Evolutionary conservation across 139 green algal species (phyloP).

Genomic region (Tetraselmis striata): DNA sequence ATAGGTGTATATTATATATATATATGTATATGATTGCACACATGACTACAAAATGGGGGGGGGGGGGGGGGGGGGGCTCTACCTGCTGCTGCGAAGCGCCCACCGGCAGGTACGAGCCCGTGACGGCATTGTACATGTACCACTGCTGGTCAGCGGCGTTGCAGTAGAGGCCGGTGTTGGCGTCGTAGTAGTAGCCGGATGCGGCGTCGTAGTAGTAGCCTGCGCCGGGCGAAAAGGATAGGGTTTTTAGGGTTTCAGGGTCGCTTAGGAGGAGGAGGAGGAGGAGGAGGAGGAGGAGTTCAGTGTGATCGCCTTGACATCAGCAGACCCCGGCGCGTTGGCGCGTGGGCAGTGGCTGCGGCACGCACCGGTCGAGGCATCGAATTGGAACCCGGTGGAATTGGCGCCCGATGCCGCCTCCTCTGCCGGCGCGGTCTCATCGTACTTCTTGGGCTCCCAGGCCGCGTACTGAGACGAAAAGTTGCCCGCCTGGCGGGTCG

Average conservation of each 20-base stretch:
- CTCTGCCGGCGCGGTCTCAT: slow-evolving; percentile 14
- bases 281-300: not conserved
- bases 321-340: too few relatives aligned
- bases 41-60: too few relatives aligned
- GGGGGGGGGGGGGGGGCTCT: not conserved
- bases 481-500: not conserved
- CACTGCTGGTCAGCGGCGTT: slow-evolving; percentile 12
- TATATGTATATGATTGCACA: too few relatives aligned
- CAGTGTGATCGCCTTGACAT: not conserved
- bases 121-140: slow-evolving; percentile 9
- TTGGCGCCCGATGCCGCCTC: not conserved
- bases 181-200: slow-evolving; percentile 56
- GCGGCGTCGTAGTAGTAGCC: slow-evolving; percentile 18
- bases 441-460: slow-evolving; percentile 50
- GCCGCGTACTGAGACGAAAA: not conserved
- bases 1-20: too few relatives aligned
- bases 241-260: too few relatives aligned
- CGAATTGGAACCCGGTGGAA: not conserved
- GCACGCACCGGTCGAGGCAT: not conserved
- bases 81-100: not conserved
- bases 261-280: too few relatives aligned
- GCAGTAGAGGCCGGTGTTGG: slow-evolving; percentile 47
- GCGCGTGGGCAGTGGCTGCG: too few relatives aligned
- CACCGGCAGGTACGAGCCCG: slow-evolving; percentile 8
- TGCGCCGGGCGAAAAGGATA: too few relatives aligned